Evolutionary conservation across 2,329 filamentous ascomycete species (phyloP).

Genomic region (Chalaropsis ovoidea): DNA sequence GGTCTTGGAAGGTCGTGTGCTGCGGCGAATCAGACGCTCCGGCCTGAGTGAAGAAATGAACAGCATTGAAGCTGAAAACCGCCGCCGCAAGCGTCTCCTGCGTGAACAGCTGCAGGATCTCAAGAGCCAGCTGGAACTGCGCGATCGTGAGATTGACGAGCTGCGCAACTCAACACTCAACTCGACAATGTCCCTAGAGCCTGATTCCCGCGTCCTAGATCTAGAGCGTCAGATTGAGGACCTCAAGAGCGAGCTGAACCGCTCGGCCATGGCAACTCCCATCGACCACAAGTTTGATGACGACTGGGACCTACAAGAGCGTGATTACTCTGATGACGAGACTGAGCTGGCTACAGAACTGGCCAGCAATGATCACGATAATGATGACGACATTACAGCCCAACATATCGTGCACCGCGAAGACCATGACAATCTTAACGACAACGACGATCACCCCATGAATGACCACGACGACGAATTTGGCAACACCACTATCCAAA

Average conservation of each 20-base stretch:
- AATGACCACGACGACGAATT: constrained; percentile 34
- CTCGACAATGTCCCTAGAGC: constrained; percentile 37
- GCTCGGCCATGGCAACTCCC: constrained; percentile 21
- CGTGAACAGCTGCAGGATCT: constrained; percentile 43
- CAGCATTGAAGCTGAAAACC: constrained; percentile 40
- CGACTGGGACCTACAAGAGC: constrained; percentile 16
- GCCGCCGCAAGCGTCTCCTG: constrained; percentile 33
- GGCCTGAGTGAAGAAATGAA: constrained; percentile 51
- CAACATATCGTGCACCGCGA: constrained; percentile 22
- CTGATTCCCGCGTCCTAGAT: constrained; percentile 33
- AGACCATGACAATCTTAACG: constrained; percentile 33
- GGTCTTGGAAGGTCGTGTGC: constrained; percentile 47
- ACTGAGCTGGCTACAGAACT: constrained; percentile 20
- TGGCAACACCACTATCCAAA: constrained; percentile 43
- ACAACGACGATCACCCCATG: constrained; percentile 28
- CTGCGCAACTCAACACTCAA: constrained; percentile 42
- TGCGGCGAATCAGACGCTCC: constrained; percentile 47
- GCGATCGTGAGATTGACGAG: constrained; percentile 45
- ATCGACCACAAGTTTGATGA: constrained; percentile 17
- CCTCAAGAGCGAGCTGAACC: constrained; percentile 32
- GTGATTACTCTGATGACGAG: constrained; percentile 16
- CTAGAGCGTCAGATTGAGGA: constrained; percentile 36
- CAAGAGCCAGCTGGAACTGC: constrained; percentile 39
- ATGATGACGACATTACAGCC: constrained; percentile 28
- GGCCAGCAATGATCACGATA: constrained; percentile 18